A percentile compares a stretch with the other conserved stretches of the same genome.
These are phyloP conservation scores for Monosporascus sp. DNA, from an alignment of 2,329 filamentous ascomycete species.

Conservation along the genomic window DNA sequence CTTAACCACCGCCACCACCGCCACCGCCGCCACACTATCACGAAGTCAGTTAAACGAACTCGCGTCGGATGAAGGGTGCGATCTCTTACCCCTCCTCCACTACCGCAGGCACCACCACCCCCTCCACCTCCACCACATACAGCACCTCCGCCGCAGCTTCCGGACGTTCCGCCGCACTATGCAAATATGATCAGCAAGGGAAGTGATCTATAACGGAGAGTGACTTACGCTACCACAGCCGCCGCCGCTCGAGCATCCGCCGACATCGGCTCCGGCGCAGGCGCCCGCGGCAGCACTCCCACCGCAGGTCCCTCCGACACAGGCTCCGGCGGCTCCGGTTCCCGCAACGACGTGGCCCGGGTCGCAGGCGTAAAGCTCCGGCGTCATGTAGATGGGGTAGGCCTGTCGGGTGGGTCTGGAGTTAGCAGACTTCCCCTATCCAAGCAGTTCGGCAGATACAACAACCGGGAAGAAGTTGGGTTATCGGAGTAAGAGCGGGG, in stretches of 20 bases:
- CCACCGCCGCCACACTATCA: slow-evolving; percentile 15
- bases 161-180: slow-evolving; percentile 19
- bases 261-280: slow-evolving; percentile 29
- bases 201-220: background rate
- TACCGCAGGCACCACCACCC: slow-evolving; percentile 6
- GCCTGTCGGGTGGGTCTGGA: background rate
- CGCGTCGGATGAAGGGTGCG: background rate
- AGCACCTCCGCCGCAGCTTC: slow-evolving; percentile 16
- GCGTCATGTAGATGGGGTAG: slow-evolving; percentile 31
- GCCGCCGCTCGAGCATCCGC: slow-evolving; percentile 15
- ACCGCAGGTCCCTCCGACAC: slow-evolving; percentile 44
- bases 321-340: slow-evolving; percentile 33
- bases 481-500: background rate
- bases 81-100: slow-evolving; percentile 13
- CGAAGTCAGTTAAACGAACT: background rate
- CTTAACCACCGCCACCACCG: slow-evolving; percentile 4
- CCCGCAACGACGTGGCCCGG: slow-evolving; percentile 31
- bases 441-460: background rate
- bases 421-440: background rate
- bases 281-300: slow-evolving; percentile 31
- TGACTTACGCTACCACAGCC: slow-evolving; percentile 28
- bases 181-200: background rate
- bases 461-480: background rate
- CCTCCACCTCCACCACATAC: slow-evolving; percentile 30
- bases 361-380: slow-evolving; percentile 40